Evolutionary conservation across 2,329 filamentous ascomycete species (phyloP).

Genomic region (Aspergillus sclerotialis): DNA sequence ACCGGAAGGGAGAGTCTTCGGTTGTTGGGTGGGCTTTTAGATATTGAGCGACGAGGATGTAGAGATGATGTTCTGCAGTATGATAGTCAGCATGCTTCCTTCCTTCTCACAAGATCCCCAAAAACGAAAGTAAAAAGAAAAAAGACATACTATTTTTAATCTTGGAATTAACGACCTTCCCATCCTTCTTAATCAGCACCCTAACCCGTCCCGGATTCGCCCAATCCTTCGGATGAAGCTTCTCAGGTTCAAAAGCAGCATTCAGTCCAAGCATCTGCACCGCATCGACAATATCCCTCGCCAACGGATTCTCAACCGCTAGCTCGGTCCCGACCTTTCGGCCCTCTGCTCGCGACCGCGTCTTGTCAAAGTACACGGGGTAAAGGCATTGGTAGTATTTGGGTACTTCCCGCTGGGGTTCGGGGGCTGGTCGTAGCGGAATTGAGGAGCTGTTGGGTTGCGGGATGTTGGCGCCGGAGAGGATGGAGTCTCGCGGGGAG

Average conservation of each 20-base stretch:
- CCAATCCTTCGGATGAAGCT: constrained; percentile 95
- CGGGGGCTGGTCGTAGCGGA: constrained; percentile 28
- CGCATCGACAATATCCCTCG: constrained; percentile 83
- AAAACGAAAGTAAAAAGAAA: no score
- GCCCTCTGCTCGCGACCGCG: constrained; percentile 61
- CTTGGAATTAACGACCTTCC: constrained; percentile 41
- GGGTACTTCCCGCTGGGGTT: constrained; percentile 49
- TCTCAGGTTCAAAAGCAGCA: constrained; percentile 78
- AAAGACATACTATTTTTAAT: constrained; percentile 57
- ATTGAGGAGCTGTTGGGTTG: constrained; percentile 15
- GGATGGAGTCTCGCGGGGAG: constrained; percentile 35
- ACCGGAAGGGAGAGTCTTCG: constrained; percentile 60
- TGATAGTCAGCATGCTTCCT: constrained; percentile 2
- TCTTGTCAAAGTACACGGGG: constrained; percentile 87
- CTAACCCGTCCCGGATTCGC: constrained; percentile 87
- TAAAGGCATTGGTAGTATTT: constrained; percentile 85
- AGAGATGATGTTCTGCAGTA: constrained; percentile 68
- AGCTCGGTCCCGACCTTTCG: constrained; percentile 66
- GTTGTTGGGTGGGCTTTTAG: constrained; percentile 72
- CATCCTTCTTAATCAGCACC: constrained; percentile 58
- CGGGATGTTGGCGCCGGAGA: constrained; percentile 30
- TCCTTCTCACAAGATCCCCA: background rate
- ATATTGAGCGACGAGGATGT: constrained; percentile 69
- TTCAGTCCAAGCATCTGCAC: constrained; percentile 58
- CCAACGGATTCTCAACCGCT: constrained; percentile 78